A percentile compares a stretch with the other conserved stretches of the same genome.
Conservation (phyloP, 768 basidiomycete species). For the Rubroboletus satanas region DNA sequence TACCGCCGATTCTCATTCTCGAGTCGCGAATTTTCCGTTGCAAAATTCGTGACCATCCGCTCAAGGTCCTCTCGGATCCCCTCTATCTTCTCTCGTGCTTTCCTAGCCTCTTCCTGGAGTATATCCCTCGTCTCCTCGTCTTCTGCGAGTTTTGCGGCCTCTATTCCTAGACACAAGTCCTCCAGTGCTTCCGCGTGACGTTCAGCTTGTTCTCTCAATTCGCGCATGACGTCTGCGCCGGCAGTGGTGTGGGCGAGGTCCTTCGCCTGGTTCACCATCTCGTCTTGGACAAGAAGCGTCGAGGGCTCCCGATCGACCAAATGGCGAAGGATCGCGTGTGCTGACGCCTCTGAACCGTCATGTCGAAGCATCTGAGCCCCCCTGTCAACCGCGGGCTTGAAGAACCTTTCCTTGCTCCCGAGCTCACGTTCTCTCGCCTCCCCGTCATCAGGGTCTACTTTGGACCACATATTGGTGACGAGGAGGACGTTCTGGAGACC, state of each 20-base stretch:
- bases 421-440: slow-evolving; percentile 45
- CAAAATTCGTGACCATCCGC: slow-evolving; percentile 37
- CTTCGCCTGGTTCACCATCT: slow-evolving; percentile 48
- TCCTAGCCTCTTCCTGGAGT: slow-evolving; percentile 40
- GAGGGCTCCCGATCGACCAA: slow-evolving; percentile 39
- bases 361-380: slow-evolving; percentile 45
- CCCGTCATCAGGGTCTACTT: slow-evolving; percentile 34
- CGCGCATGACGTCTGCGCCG: slow-evolving; percentile 48
- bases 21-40: slow-evolving; percentile 33
- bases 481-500: slow-evolving; percentile 47
- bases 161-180: slow-evolving; percentile 42
- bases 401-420: slow-evolving; percentile 39
- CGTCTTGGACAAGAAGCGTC: slow-evolving; percentile 49
- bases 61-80: slow-evolving; percentile 38
- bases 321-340: slow-evolving; percentile 41
- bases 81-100: slow-evolving; percentile 40
- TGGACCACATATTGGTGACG: slow-evolving; percentile 53
- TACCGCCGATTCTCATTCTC: slow-evolving; percentile 26
- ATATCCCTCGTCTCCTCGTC: slow-evolving; percentile 43
- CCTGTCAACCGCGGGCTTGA: slow-evolving; percentile 46
- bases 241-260: slow-evolving; percentile 49
- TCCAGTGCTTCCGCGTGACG: slow-evolving; percentile 45
- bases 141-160: slow-evolving; percentile 39
- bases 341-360: slow-evolving; percentile 39
- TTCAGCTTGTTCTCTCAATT: slow-evolving; percentile 42